A percentile compares a stretch with the other conserved stretches of the same genome.
These are phyloP conservation scores for Acanthamoeba sp. DNA, from an alignment of 208 protist genomes.

Conservation along the genomic window DNA sequence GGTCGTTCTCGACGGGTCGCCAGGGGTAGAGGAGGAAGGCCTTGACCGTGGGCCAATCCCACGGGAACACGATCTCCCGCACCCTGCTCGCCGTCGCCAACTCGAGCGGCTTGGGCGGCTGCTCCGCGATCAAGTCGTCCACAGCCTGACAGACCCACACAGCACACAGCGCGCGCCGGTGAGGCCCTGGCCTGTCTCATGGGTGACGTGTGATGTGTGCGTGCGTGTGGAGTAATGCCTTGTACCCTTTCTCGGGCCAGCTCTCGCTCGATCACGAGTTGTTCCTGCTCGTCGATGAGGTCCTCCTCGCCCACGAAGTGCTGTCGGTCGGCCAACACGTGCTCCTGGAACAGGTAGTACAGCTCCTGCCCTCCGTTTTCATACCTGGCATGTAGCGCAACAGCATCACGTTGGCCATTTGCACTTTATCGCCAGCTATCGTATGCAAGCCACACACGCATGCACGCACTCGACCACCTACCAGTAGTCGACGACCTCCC, in stretches of 20 bases:
- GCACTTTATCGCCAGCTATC: too few relatives aligned
- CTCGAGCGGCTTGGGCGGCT: background rate
- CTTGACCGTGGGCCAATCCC: constrained; percentile 38
- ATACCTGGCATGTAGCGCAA: background rate
- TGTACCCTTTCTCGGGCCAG: background rate
- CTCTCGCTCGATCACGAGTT: background rate
- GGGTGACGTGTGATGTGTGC: background rate
- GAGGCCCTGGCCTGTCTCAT: too few relatives aligned
- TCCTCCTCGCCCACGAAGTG: constrained; percentile 16
- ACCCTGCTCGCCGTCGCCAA: background rate
- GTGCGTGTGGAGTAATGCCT: background rate
- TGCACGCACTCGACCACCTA: background rate
- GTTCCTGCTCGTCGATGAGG: background rate
- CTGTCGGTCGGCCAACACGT: background rate
- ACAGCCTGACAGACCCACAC: background rate
- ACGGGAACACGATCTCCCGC: constrained; percentile 10
- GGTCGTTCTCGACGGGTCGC: background rate
- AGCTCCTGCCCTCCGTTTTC: background rate
- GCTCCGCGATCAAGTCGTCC: background rate
- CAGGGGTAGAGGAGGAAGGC: constrained; percentile 20
- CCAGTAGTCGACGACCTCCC: background rate
- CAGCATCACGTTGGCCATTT: background rate
- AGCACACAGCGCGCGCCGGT: too few relatives aligned
- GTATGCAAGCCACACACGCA: background rate
- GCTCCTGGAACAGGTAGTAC: background rate